Evolutionary conservation across 2,329 filamentous ascomycete genomes (phyloP).

Genomic region (Paraconiothyrium sp.): DNA sequence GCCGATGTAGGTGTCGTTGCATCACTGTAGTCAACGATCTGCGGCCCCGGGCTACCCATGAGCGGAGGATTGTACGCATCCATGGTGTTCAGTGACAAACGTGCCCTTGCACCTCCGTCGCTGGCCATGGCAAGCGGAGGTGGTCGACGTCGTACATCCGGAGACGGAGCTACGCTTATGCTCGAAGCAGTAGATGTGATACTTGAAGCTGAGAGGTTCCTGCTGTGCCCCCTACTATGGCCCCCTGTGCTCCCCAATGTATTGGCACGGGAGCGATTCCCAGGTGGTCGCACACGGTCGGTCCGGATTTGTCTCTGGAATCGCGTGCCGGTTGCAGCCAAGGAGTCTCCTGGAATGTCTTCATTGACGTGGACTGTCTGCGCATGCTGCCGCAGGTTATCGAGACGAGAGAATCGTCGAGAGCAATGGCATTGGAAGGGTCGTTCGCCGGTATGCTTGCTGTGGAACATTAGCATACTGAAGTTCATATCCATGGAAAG

Average conservation of each 20-base stretch:
- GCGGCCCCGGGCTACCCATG: conserved; percentile 68
- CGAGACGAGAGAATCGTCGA: conserved; percentile 88
- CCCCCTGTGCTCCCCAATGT: conserved; percentile 78
- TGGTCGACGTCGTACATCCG: conserved; percentile 72
- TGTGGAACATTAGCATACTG: conserved; percentile 52
- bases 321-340: conserved; percentile 89
- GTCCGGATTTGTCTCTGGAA: conserved; percentile 93
- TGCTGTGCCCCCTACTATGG: conserved; percentile 79
- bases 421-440: conserved; percentile 97
- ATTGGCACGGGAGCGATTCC: conserved; percentile 76
- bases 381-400: conserved; percentile 95
- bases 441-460: conserved; percentile 96
- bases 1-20: conserved; percentile 86
- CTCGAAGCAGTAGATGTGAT: conserved; percentile 79
- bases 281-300: conserved; percentile 80
- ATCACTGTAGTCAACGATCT: conserved; percentile 73
- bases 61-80: conserved; percentile 71
- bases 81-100: conserved; percentile 64
- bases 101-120: conserved; percentile 68
- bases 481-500: conserved; percentile 3
- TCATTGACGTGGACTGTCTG: conserved; percentile 98
- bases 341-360: conserved; percentile 91
- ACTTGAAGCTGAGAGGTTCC: conserved; percentile 88
- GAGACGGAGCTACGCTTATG: conserved; percentile 62
- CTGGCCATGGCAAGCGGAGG: conserved; percentile 84